Percentiles rank a stretch among this genome's conserved stretches.
phyloP scores from a whole-genome alignment of 1,284 basidiomycete species.

The Sporisorium iseilematis-ciliati region DNA sequence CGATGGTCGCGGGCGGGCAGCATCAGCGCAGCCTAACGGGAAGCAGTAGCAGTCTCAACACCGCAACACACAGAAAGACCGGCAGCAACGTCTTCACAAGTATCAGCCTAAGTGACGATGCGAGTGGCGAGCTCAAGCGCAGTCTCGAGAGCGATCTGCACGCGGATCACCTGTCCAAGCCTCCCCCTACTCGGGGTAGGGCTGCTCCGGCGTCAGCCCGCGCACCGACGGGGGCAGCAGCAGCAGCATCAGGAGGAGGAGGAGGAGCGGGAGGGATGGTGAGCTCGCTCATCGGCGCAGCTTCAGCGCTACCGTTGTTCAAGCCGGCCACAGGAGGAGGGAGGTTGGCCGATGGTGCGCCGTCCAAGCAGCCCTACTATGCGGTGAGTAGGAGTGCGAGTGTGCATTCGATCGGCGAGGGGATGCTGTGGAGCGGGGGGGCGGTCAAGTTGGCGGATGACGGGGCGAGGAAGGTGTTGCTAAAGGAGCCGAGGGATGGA shows the following conservation, averaged over 20 bases:
- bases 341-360: constrained; percentile 39
- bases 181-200: constrained; percentile 19
- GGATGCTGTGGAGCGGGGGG: constrained; percentile 14
- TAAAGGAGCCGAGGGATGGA: constrained; percentile 28
- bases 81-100: constrained; percentile 41
- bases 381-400: constrained; percentile 23
- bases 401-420: constrained; percentile 11
- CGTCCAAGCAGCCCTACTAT: constrained; percentile 27
- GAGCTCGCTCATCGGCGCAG: constrained; percentile 30
- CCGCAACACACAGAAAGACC: constrained; percentile 18
- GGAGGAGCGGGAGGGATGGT: constrained; percentile 10
- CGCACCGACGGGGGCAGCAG: neutral
- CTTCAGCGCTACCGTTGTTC: constrained; percentile 33
- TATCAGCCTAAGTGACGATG: constrained; percentile 43
- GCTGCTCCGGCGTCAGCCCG: neutral
- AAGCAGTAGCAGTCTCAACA: neutral
- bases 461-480: neutral
- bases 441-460: constrained; percentile 28
- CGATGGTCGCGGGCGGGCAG: neutral
- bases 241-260: neutral
- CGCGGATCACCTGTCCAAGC: constrained; percentile 12
- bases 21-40: constrained; percentile 8
- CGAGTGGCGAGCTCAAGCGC: constrained; percentile 27
- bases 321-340: neutral
- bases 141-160: constrained; percentile 30